Percentiles rank a stretch among this genome's conserved stretches.
phyloP scores from a whole-genome alignment of 345 rosid genomes.

The Arabis alpina region DNA sequence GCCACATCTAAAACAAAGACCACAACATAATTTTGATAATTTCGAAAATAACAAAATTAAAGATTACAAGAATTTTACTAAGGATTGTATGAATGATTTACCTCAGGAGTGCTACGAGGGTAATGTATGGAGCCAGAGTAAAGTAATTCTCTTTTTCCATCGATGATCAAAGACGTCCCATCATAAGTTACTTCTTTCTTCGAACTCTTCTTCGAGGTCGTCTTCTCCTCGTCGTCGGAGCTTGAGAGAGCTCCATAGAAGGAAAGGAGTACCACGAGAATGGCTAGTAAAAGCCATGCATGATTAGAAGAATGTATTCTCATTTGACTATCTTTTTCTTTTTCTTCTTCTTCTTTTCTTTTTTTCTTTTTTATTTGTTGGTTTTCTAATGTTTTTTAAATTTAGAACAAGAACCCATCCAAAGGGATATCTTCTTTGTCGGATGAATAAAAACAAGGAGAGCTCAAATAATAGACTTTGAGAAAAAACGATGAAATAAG shows the following conservation, averaged over 20 bases:
- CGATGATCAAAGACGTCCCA: constrained; percentile 45
- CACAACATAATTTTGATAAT: background rate
- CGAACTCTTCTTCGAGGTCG: constrained; percentile 3
- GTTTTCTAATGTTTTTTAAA: background rate
- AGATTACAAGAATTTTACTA: background rate
- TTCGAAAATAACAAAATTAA: background rate
- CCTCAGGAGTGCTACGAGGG: constrained; percentile 51
- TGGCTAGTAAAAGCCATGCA: constrained; percentile 39
- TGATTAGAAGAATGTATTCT: constrained; percentile 27
- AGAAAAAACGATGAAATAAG: constrained; percentile 28
- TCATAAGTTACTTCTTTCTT: constrained; percentile 47
- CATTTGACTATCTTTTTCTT: constrained; percentile 28
- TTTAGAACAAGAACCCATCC: background rate
- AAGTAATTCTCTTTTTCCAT: constrained; percentile 47
- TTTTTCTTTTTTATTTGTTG: background rate
- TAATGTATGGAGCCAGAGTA: constrained; percentile 50
- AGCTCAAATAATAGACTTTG: constrained; percentile 21
- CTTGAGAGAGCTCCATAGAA: constrained; percentile 28
- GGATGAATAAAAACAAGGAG: constrained; percentile 31
- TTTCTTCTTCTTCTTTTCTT: background rate
- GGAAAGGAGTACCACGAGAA: constrained; percentile 37
- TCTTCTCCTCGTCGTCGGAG: constrained; percentile 1
- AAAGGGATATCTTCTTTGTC: constrained; percentile 16
- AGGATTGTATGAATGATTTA: constrained; percentile 10
- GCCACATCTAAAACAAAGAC: constrained; percentile 48